Evolutionary conservation across 179 eudicot genomes (phyloP).

Genomic region (Actinidia chinensis): DNA sequence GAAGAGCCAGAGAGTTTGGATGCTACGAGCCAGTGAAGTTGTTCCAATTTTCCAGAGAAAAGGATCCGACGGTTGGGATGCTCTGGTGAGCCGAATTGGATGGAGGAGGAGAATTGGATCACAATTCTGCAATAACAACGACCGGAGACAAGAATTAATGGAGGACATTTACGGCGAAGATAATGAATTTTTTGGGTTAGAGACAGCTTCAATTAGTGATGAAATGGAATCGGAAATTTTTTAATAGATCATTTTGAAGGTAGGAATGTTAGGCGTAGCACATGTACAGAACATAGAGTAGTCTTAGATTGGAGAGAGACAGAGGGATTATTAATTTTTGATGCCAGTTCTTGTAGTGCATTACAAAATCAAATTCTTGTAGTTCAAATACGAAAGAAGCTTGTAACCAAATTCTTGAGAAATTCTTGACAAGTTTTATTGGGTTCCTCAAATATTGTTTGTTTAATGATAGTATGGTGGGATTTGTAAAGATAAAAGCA

Average conservation of each 20-base stretch:
- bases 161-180: neutral
- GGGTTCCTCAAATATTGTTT: too few species aligned
- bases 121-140: slow-evolving; percentile 19
- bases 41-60: neutral
- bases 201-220: neutral
- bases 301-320: neutral
- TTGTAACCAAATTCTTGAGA: too few species aligned
- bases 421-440: too few species aligned
- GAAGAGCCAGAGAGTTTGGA: slow-evolving; percentile 20
- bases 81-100: slow-evolving; percentile 26
- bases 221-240: neutral
- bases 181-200: neutral
- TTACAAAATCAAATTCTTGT: too few species aligned
- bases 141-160: neutral
- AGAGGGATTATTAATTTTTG: too few species aligned
- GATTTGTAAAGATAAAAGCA: too few species aligned
- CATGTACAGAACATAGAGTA: neutral
- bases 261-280: neutral
- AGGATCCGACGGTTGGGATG: slow-evolving; percentile 24
- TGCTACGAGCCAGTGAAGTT: neutral
- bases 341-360: too few species aligned
- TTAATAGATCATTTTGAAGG: neutral
- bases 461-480: too few species aligned
- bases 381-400: too few species aligned
- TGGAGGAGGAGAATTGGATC: slow-evolving; percentile 33